phyloP scores from a whole-genome alignment of 371 early-diverging fungal species.

The Neoconidiobolus thromboides region DNA sequence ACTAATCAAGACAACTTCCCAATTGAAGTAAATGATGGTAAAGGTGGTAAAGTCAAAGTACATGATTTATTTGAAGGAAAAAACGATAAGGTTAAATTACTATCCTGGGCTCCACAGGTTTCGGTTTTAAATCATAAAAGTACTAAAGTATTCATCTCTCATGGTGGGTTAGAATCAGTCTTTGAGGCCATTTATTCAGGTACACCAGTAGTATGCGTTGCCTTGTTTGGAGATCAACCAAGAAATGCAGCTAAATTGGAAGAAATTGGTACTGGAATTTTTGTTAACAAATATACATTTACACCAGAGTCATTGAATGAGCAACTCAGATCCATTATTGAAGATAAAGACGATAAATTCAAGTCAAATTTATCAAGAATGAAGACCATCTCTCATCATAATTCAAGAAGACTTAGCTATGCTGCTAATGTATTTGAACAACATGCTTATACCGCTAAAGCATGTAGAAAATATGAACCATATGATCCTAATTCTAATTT shows the following conservation, averaged over 20 bases:
- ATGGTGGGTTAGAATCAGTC: conserved; percentile 4
- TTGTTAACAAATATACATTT: not conserved
- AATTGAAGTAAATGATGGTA: no score
- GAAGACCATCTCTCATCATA: not conserved
- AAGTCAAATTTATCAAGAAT: not conserved
- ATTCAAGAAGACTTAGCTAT: not conserved
- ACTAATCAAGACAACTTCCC: not conserved
- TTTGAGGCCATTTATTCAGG: conserved; percentile 3
- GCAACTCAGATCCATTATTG: not conserved
- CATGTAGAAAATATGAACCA: not conserved
- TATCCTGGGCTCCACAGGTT: conserved; percentile 5
- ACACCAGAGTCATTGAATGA: not conserved
- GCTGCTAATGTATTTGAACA: not conserved
- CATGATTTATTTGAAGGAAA: not conserved
- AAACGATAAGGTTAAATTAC: not conserved
- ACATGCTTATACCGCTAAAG: not conserved
- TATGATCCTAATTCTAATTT: not conserved
- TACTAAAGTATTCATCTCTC: conserved; percentile 4
- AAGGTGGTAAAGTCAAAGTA: not conserved
- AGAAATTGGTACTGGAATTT: not conserved
- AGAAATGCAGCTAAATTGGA: not conserved
- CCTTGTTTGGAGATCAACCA: conserved; percentile 6
- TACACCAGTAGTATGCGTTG: conserved; percentile 3
- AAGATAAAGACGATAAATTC: not conserved
- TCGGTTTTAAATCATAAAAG: conserved; percentile 2